phyloP scores from a whole-genome alignment of 2,329 filamentous ascomycete genomes.

The Penicillium sp. region DNA sequence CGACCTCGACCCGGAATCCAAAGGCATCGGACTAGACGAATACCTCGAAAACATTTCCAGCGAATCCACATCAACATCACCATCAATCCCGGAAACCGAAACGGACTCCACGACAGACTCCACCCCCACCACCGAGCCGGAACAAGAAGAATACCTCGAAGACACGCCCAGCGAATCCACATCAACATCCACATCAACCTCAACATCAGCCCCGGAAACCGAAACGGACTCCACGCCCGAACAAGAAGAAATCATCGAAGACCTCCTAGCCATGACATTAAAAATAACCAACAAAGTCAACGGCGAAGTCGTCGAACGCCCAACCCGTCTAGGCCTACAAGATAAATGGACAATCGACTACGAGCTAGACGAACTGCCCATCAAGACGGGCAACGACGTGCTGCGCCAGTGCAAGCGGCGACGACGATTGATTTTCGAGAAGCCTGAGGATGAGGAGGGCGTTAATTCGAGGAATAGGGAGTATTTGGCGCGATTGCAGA shows the following conservation, averaged over 20 bases:
- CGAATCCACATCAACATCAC: too few relatives aligned
- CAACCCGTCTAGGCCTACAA: constrained; percentile 44
- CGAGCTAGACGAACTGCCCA: constrained; percentile 60
- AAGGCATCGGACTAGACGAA: too few relatives aligned
- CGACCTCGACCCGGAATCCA: not conserved
- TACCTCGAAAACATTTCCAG: too few relatives aligned
- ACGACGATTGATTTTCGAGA: constrained; percentile 48
- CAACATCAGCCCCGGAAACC: not conserved
- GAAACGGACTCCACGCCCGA: not conserved
- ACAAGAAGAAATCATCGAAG: constrained; percentile 3
- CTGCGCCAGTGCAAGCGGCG: constrained; percentile 58
- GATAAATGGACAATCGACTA: constrained; percentile 76
- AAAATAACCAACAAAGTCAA: constrained; percentile 71
- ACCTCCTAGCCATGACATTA: constrained; percentile 66
- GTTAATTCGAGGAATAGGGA: constrained; percentile 43
- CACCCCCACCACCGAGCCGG: too few relatives aligned
- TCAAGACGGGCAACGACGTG: constrained; percentile 46
- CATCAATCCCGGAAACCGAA: constrained; percentile 3
- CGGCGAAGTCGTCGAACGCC: constrained; percentile 59
- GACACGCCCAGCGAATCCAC: too few relatives aligned
- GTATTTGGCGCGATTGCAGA: constrained; percentile 42
- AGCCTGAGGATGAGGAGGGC: constrained; percentile 40
- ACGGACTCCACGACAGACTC: not conserved
- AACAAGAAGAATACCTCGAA: too few relatives aligned
- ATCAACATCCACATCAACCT: too few relatives aligned